phyloP scores from a whole-genome alignment of 345 rosid species.

The Firmiana major region DNA sequence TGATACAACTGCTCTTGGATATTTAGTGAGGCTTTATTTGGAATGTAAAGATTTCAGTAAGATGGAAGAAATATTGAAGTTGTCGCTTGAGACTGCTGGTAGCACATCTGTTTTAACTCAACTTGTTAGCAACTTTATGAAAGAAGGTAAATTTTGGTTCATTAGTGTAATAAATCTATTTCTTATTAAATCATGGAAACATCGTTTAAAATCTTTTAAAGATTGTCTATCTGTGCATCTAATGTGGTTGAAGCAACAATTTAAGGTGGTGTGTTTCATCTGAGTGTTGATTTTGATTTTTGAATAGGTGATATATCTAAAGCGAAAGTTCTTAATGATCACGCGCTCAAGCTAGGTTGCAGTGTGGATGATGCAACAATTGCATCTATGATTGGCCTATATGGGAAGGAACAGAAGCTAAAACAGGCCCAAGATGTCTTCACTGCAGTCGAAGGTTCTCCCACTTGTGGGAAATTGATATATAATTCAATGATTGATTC shows the following conservation, averaged over 20 bases:
- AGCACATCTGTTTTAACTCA: conserved; percentile 49
- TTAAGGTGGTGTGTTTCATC: neutral
- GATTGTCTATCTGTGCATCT: neutral
- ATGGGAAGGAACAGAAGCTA: conserved; percentile 51
- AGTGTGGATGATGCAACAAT: conserved; percentile 46
- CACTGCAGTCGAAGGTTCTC: conserved; percentile 40
- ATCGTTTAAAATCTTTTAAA: neutral
- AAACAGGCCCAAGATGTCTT: conserved; percentile 52
- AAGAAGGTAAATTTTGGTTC: conserved; percentile 43
- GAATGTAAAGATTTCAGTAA: conserved; percentile 29
- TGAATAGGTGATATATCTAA: conserved; percentile 49
- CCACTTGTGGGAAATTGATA: conserved; percentile 34
- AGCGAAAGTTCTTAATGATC: conserved; percentile 39
- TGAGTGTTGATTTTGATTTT: conserved; percentile 17
- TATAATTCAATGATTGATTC: conserved; percentile 63
- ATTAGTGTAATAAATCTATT: neutral
- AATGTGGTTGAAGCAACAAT: conserved; percentile 1
- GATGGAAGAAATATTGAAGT: conserved; percentile 41
- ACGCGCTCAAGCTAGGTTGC: conserved; percentile 40
- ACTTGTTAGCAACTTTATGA: conserved; percentile 43
- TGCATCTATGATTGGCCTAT: conserved; percentile 49
- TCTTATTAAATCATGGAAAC: neutral
- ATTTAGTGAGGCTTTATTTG: conserved; percentile 49
- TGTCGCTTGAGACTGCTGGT: conserved; percentile 45
- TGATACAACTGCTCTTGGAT: conserved; percentile 52